These are phyloP conservation scores for Pseudozyma thailandica DNA, from an alignment of 1,284 basidiomycete species.

Conservation along the genomic window DNA sequence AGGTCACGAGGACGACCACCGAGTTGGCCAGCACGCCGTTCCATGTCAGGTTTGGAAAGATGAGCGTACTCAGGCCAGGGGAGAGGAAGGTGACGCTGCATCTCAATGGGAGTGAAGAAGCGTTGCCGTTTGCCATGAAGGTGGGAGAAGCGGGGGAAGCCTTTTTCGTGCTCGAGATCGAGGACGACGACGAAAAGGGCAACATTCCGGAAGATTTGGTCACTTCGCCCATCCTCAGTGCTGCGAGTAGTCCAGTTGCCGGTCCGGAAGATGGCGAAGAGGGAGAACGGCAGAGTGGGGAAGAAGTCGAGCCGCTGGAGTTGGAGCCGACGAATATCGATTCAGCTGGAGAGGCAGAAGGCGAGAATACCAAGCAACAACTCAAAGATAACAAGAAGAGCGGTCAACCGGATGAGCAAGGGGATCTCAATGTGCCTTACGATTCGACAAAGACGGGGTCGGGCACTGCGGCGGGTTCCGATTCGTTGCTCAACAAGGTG, in stretches of 20 bases:
- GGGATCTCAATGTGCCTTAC: slow-evolving; percentile 29
- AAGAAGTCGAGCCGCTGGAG: slow-evolving; percentile 57
- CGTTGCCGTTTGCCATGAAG: slow-evolving; percentile 95
- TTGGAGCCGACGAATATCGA: slow-evolving; percentile 33
- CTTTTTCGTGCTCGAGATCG: slow-evolving; percentile 98
- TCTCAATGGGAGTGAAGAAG: slow-evolving; percentile 67
- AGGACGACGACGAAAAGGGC: slow-evolving; percentile 71
- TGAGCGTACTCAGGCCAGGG: slow-evolving; percentile 90
- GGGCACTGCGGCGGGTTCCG: slow-evolving; percentile 33
- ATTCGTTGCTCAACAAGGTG: slow-evolving; percentile 38
- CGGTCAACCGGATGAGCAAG: slow-evolving; percentile 24
- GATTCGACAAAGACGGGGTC: slow-evolving; percentile 43
- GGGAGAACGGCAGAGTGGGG: neutral
- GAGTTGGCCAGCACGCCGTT: slow-evolving; percentile 93
- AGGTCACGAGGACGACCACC: slow-evolving; percentile 34
- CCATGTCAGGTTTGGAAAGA: slow-evolving; percentile 97
- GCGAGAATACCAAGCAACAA: slow-evolving; percentile 3
- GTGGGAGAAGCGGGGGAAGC: slow-evolving; percentile 98
- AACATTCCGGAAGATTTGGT: slow-evolving; percentile 92
- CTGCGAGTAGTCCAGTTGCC: slow-evolving; percentile 55
- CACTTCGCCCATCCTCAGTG: slow-evolving; percentile 78
- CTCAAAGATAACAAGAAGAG: slow-evolving; percentile 30
- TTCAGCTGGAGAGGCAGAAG: neutral
- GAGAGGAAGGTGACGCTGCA: slow-evolving; percentile 81
- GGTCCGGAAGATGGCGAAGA: slow-evolving; percentile 10